Conservation (phyloP, 768 basidiomycete species). For the Hypholoma sublateritium region DNA sequence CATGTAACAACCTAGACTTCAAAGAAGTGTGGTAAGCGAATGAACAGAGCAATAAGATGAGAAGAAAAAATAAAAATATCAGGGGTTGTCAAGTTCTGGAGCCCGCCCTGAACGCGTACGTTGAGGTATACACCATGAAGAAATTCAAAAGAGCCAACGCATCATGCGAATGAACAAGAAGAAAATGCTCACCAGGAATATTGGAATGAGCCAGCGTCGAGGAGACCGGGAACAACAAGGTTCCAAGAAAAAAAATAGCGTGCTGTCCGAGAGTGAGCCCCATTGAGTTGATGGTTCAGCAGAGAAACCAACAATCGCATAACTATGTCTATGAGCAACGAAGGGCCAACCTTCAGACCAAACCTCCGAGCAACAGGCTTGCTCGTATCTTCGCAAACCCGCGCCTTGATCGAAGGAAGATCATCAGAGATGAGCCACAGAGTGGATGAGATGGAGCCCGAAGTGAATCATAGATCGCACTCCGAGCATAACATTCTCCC, state of each 20-base stretch:
- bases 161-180: constrained; percentile 46
- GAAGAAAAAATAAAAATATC: constrained; percentile 23
- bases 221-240: constrained; percentile 45
- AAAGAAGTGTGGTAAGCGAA: neutral
- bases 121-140: constrained; percentile 85
- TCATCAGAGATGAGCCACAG: constrained; percentile 46
- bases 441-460: constrained; percentile 54
- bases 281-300: constrained; percentile 74
- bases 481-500: constrained; percentile 46
- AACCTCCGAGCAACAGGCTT: constrained; percentile 45
- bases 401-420: constrained; percentile 40
- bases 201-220: constrained; percentile 14
- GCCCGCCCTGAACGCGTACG: constrained; percentile 51
- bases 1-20: neutral
- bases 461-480: constrained; percentile 17
- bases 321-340: constrained; percentile 88
- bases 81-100: constrained; percentile 74
- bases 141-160: constrained; percentile 74
- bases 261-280: constrained; percentile 87
- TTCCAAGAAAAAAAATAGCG: constrained; percentile 51
- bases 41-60: neutral
- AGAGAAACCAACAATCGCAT: constrained; percentile 68
- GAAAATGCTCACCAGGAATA: constrained; percentile 6
- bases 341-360: constrained; percentile 36
- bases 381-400: constrained; percentile 80